phyloP scores from a whole-genome alignment of 1,139 yeast species.

The Debaryomyces coudertii region DNA sequence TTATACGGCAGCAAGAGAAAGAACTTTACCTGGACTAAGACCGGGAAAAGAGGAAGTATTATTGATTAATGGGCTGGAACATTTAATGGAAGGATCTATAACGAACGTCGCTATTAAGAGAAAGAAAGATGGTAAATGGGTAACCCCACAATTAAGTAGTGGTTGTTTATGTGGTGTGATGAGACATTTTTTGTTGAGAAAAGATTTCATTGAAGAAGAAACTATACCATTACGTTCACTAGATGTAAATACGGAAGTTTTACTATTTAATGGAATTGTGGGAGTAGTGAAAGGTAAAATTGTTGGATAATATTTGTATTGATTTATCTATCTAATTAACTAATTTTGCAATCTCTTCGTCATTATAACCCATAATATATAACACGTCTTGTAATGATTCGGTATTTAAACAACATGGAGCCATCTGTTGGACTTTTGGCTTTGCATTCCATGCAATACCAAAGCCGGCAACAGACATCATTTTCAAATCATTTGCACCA shows the following conservation, averaged over 20 bases:
- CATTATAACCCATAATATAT: conserved; percentile 78
- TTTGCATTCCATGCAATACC: conserved; percentile 99
- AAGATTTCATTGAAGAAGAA: conserved; percentile 60
- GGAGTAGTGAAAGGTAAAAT: conserved; percentile 76
- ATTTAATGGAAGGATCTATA: conserved; percentile 82
- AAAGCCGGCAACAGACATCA: conserved; percentile 92
- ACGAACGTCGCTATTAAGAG: conserved; percentile 74
- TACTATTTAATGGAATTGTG: conserved; percentile 79
- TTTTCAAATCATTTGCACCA: conserved; percentile 92
- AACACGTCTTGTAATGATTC: conserved; percentile 69
- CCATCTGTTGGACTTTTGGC: conserved; percentile 80
- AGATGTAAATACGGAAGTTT: conserved; percentile 61
- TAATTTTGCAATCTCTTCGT: conserved; percentile 51
- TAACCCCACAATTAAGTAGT: conserved; percentile 72
- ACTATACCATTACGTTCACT: conserved; percentile 49
- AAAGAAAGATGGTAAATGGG: conserved; percentile 55
- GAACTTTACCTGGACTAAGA: conserved; percentile 41
- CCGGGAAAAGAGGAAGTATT: conserved; percentile 66
- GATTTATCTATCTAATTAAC: conserved; percentile 15
- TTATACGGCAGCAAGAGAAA: conserved; percentile 63
- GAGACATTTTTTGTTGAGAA: conserved; percentile 63
- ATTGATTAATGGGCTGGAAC: conserved; percentile 60
- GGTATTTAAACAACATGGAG: conserved; percentile 82
- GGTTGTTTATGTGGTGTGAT: conserved; percentile 91
- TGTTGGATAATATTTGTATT: conserved; percentile 14